Evolutionary conservation across 2,329 filamentous ascomycete species (phyloP).

Genomic region (Penicillium paneum): DNA sequence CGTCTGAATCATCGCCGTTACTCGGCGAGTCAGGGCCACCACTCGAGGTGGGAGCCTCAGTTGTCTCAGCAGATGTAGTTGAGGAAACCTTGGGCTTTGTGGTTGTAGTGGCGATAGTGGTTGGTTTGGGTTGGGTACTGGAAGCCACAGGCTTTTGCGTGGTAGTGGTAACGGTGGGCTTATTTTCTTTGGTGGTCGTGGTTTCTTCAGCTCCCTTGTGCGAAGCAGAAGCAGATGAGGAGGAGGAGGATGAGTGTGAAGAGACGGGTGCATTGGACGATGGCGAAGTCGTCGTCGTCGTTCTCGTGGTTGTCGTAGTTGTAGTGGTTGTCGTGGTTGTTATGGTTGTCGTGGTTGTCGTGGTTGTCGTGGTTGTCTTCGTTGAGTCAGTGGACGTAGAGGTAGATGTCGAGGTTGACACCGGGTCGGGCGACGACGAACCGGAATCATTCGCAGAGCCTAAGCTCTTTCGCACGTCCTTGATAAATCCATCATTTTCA

Average conservation of each 20-base stretch:
- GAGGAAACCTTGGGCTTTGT: not conserved
- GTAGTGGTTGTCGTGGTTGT: not conserved
- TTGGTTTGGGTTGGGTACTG: conserved; percentile 63
- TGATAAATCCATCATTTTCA: conserved; percentile 57
- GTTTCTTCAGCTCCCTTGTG: conserved; percentile 3
- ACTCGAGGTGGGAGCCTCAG: not conserved
- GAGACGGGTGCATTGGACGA: conserved; percentile 26
- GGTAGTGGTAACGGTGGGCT: not conserved
- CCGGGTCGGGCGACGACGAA: conserved; percentile 32
- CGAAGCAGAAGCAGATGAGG: conserved; percentile 11
- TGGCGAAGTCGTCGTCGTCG: conserved; percentile 11
- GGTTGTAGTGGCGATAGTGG: not conserved
- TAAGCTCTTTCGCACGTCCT: conserved; percentile 39
- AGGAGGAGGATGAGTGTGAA: conserved; percentile 29
- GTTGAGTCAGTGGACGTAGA: conserved; percentile 27
- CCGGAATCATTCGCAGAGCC: conserved; percentile 48
- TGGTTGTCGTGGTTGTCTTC: conserved; percentile 11
- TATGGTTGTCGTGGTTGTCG: not conserved
- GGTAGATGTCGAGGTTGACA: conserved; percentile 25
- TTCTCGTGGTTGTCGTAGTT: not conserved
- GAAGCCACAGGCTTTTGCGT: conserved; percentile 27
- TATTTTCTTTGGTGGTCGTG: not conserved
- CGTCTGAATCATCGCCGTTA: no score
- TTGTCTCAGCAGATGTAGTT: not conserved
- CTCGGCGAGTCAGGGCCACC: not conserved